Evolutionary conservation across 31 red algal genomes (phyloP).

Genomic region (Odonthalia washingtoniensis): DNA sequence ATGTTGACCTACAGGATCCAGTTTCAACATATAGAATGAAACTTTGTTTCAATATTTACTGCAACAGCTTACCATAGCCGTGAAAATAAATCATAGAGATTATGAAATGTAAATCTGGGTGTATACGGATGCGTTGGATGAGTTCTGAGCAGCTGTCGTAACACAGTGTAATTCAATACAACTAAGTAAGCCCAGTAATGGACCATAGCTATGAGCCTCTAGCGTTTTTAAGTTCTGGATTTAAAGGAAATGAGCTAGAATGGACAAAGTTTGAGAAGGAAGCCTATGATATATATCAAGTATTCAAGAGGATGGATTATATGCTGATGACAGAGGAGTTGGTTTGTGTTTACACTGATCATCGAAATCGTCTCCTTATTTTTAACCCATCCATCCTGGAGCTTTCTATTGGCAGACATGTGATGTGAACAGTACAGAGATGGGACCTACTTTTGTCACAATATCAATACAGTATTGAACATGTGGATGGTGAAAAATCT

Average conservation of each 20-base stretch:
- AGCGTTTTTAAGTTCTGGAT: constrained; percentile 18
- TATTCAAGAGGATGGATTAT: constrained; percentile 12
- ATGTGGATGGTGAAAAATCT: constrained; percentile 20
- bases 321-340: not conserved
- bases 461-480: constrained; percentile 22
- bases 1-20: too few species aligned
- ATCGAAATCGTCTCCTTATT: constrained; percentile 33
- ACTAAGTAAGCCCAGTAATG: not conserved
- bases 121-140: constrained; percentile 13
- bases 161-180: not conserved
- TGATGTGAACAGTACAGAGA: constrained; percentile 5
- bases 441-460: constrained; percentile 41
- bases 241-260: constrained; percentile 7
- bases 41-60: too few species aligned
- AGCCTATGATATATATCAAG: not conserved
- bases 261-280: constrained; percentile 51
- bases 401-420: not conserved
- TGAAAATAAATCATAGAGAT: too few species aligned
- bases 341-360: constrained; percentile 30
- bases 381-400: not conserved
- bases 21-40: too few species aligned
- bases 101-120: too few species aligned
- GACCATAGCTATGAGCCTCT: constrained; percentile 28
- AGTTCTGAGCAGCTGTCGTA: constrained; percentile 20
- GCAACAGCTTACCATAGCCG: too few species aligned